Base-by-base conservation (phyloP, 768 basidiomycete genomes). In the Suillus ampliporus region DNA sequence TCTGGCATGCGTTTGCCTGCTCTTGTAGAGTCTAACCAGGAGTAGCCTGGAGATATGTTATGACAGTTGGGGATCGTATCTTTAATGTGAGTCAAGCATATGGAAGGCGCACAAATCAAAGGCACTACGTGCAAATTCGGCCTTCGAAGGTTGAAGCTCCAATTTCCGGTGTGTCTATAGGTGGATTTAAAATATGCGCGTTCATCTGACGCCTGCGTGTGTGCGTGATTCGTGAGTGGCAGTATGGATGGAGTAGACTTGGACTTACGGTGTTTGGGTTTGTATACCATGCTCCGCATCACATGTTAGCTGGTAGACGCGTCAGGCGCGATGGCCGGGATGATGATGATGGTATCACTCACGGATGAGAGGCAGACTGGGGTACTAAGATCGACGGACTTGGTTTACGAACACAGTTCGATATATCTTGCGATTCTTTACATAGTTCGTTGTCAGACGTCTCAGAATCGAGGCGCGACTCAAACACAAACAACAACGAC, bases 201-300 rank as follows among this genome's bases (percentile, higher is more conserved):
- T 19, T 71, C 63, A 5, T 61, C 9, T 43, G 67, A 61, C 17
- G 65, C 58, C 69, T 72, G 61, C 15, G 19, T 10, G 10, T 3
- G 26, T 60, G n/a, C n/a, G n/a, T n/a, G 66, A 71, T 61, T 51
- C 57, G 58, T 64, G 41, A 63, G 62, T 61, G 59, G 26, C 2
- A 23, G 43, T 38, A 15, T 11, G 26, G 6, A n/a, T 37, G 23
- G 23, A 26, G 21, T 31, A 3, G 31, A 31, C 31, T 31, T 5
- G 5, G n/a, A 6, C 82, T 69, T 71, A 88, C 88, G 61, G 88
- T 83, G 8, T 68, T 62, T 23, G 94, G 92, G 68, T 94, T 83
- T 7, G 89, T 86, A 73, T 97, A 98, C 96, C 96, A 99, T 8
- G 90, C 90, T 4, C 97, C 97, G 69, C 95, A 97, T 26, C 97